Conservation (phyloP, 352 stramenopile species). For the Phytophthora chlamydospora region DNA sequence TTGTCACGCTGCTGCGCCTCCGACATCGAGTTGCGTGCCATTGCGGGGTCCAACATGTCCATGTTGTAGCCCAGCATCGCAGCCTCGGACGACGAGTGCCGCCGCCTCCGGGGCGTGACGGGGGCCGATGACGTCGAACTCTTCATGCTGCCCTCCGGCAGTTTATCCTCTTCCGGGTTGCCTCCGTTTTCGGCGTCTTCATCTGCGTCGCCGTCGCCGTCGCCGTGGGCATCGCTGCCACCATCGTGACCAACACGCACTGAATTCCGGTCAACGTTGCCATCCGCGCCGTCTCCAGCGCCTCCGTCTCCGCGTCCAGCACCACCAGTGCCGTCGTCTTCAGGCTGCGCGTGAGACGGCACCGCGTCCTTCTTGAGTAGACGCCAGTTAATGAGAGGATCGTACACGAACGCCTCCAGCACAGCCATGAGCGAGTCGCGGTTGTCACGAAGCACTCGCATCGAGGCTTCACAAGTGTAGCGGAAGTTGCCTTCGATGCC, state of each 20-base stretch:
- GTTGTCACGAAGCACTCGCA: constrained; percentile 98
- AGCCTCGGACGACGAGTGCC: constrained; percentile 67
- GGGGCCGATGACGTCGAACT: constrained; percentile 54
- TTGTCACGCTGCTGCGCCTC: constrained; percentile 59
- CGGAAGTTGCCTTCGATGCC: constrained; percentile 99
- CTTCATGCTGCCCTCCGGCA: constrained; percentile 56
- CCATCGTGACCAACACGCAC: constrained; percentile 23
- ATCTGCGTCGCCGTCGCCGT: constrained; percentile 33
- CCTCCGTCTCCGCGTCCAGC: constrained; percentile 36
- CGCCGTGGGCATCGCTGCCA: constrained; percentile 18
- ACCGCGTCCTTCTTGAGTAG: constrained; percentile 91
- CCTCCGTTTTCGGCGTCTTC: constrained; percentile 21
- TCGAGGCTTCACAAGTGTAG: constrained; percentile 97
- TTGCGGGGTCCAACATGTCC: constrained; percentile 62
- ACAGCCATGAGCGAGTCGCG: constrained; percentile 99
- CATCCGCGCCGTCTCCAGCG: constrained; percentile 26
- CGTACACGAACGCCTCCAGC: constrained; percentile 99
- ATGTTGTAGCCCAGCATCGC: constrained; percentile 69
- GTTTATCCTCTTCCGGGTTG: constrained; percentile 44
- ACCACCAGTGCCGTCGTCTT: constrained; percentile 50
- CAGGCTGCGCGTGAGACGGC: constrained; percentile 73
- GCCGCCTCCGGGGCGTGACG: constrained; percentile 48
- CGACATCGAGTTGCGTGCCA: constrained; percentile 67
- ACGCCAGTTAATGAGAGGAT: constrained; percentile 99
- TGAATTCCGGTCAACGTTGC: constrained; percentile 25